phyloP scores from a whole-genome alignment of 164 flowering plant genomes.

The Nymphaea thermarum region DNA sequence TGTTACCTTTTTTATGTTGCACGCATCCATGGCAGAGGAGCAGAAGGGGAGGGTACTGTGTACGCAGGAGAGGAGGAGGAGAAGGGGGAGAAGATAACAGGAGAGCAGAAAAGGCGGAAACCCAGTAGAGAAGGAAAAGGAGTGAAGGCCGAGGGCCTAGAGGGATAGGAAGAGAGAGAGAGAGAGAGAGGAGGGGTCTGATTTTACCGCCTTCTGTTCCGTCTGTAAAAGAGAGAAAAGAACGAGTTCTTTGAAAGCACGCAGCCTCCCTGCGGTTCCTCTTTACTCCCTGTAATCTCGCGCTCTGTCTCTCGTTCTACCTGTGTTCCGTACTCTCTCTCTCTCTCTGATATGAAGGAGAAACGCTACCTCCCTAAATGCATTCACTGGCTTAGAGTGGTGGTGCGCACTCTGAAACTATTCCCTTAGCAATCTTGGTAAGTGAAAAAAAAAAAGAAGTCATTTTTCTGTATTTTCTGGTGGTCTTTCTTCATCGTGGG shows the following conservation, averaged over 20 bases:
- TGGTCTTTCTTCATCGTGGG: background rate
- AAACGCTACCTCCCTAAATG: too few relatives aligned
- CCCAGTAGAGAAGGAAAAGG: background rate
- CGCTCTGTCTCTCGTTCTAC: background rate
- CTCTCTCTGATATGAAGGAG: background rate
- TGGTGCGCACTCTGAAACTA: background rate
- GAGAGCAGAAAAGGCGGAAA: background rate
- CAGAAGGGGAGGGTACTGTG: conserved; percentile 11
- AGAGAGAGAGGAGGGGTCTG: background rate
- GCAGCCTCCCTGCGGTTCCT: background rate
- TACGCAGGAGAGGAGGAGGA: conserved; percentile 4
- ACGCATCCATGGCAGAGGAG: conserved; percentile 20
- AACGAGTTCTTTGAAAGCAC: background rate
- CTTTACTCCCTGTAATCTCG: background rate
- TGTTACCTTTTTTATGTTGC: conserved; percentile 22
- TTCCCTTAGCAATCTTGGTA: background rate
- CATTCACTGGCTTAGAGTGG: background rate
- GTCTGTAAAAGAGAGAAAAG: background rate
- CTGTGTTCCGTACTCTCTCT: background rate
- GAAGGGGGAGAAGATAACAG: conserved; percentile 3
- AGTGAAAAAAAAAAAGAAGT: background rate
- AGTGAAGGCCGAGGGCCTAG: background rate
- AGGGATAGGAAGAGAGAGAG: background rate
- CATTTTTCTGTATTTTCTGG: background rate
- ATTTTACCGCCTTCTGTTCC: background rate